A percentile compares a stretch with the other conserved stretches of the same genome.
phyloP scores from a whole-genome alignment of 495 filamentous ascomycete species.

The Aspergillus carlsbadensis region DNA sequence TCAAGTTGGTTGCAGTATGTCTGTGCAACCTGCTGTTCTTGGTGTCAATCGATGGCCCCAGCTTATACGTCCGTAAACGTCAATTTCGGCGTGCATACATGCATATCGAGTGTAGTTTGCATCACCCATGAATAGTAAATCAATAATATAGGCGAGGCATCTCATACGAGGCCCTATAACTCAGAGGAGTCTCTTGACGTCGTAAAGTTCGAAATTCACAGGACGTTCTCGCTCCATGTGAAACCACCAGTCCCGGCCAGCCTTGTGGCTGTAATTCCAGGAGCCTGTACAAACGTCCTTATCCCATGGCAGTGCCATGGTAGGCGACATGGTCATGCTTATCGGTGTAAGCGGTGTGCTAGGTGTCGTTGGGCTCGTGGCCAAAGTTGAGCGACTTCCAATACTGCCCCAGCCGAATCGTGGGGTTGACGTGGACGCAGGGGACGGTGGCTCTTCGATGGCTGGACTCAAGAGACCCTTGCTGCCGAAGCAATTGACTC shows the following conservation, averaged over 20 bases:
- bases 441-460: conserved; percentile 37
- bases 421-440: conserved; percentile 32
- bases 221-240: conserved; percentile 51
- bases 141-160: background rate
- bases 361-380: conserved; percentile 34
- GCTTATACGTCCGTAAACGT: conserved; percentile 17
- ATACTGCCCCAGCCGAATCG: conserved; percentile 44
- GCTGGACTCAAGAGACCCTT: conserved; percentile 22
- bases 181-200: conserved; percentile 41
- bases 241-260: conserved; percentile 50
- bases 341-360: conserved; percentile 39
- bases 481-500: conserved; percentile 40
- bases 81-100: conserved; percentile 8
- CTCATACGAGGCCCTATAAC: background rate
- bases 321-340: conserved; percentile 28
- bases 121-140: background rate
- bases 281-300: conserved; percentile 48
- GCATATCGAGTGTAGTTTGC: background rate
- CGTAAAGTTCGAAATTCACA: conserved; percentile 37
- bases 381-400: conserved; percentile 31
- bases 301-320: conserved; percentile 39
- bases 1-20: background rate
- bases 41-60: conserved; percentile 8
- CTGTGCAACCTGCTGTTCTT: conserved; percentile 2
- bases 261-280: conserved; percentile 45